Conservation (phyloP, 768 basidiomycete genomes). For the Paxillus rubicundulus region DNA sequence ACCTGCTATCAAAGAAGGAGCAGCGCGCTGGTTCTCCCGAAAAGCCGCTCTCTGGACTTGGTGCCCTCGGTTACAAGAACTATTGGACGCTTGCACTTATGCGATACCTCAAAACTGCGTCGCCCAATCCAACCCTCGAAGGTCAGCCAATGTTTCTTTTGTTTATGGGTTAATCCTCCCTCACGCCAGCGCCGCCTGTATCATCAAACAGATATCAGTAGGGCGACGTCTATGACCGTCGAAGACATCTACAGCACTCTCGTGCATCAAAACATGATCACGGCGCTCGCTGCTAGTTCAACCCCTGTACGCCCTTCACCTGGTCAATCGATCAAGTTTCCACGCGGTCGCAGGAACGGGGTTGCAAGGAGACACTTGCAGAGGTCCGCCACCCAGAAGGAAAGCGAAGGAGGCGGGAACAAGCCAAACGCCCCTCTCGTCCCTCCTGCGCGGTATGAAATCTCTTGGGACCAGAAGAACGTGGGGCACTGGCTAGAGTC, state of each 20-base stretch:
- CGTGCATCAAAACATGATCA: conserved; percentile 71
- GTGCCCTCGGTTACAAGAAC: conserved; percentile 89
- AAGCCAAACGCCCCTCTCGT: conserved; percentile 53
- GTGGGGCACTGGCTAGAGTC: conserved; percentile 63
- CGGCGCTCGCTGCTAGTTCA: conserved; percentile 44
- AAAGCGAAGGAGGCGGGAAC: conserved; percentile 32
- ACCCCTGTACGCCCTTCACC: conserved; percentile 62
- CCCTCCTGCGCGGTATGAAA: conserved; percentile 67
- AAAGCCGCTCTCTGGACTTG: conserved; percentile 90
- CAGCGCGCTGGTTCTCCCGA: conserved; percentile 88
- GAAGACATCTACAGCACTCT: conserved; percentile 85
- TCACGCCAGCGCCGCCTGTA: conserved; percentile 19
- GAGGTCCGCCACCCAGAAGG: conserved; percentile 48
- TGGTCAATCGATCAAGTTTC: conserved; percentile 74
- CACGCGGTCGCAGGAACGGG: conserved; percentile 64
- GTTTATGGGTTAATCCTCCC: conserved; percentile 11
- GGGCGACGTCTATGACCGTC: conserved; percentile 83
- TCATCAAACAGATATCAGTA: conserved; percentile 65
- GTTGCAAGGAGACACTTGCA: conserved; percentile 63
- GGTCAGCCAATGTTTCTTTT: conserved; percentile 45
- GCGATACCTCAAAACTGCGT: conserved; percentile 64
- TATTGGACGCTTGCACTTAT: conserved; percentile 93
- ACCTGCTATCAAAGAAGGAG: conserved; percentile 94
- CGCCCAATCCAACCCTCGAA: conserved; percentile 66
- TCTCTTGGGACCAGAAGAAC: conserved; percentile 67